Evolutionary conservation across 139 green algal species (phyloP).

Genomic region (Chlamydomonas schloesseri): DNA sequence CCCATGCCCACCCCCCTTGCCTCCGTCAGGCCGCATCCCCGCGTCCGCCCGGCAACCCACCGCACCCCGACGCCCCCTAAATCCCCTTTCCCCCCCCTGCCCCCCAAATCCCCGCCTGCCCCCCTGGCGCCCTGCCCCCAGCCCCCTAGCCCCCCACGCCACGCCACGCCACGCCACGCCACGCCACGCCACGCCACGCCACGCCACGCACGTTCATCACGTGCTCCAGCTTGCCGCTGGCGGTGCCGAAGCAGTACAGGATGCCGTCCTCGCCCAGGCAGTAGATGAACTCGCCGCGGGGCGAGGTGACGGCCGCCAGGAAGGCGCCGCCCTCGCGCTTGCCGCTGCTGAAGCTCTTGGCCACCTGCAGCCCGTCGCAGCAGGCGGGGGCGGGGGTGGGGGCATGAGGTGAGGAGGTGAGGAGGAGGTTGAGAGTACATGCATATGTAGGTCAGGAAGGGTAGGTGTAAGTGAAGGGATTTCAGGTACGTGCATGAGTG

Average conservation of each 20-base stretch:
- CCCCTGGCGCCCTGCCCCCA: no score
- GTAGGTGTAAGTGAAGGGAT: neutral
- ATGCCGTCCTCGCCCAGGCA: conserved; percentile 88
- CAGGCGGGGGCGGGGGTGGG: no score
- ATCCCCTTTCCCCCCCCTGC: no score
- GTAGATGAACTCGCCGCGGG: conserved; percentile 92
- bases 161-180: neutral
- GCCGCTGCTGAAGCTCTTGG: conserved; percentile 81
- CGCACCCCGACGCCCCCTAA: no score
- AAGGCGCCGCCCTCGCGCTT: conserved; percentile 90
- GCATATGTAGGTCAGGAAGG: neutral
- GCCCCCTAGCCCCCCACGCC: neutral
- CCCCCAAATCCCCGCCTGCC: no score
- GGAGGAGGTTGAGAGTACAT: no score
- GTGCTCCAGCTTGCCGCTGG: conserved; percentile 87
- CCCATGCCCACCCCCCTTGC: no score
- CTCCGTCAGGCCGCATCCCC: no score
- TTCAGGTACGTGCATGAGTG: no score
- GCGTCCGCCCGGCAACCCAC: no score
- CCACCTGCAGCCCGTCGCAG: conserved; percentile 56
- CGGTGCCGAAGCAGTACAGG: conserved; percentile 84
- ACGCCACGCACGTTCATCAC: conserved; percentile 73
- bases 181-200: neutral
- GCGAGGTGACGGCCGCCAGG: conserved; percentile 77
- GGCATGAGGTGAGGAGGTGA: no score